phyloP scores from a whole-genome alignment of 148 eudicot species.

The Rhododendron griersonianum region DNA sequence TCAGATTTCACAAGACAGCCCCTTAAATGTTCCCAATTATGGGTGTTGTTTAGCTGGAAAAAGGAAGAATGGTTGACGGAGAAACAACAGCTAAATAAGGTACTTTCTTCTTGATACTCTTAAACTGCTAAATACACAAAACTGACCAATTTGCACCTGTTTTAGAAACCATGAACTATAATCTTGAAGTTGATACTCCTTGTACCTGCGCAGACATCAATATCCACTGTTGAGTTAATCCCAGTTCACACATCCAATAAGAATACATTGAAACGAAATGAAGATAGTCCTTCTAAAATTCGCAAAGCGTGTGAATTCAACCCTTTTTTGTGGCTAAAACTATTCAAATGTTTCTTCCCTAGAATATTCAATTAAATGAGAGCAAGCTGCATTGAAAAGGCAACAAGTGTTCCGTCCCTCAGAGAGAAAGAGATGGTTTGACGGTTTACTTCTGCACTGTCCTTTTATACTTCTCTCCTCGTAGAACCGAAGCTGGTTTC shows the following conservation, averaged over 20 bases:
- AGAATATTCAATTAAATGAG: not conserved
- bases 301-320: not conserved
- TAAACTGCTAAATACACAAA: not conserved
- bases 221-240: not conserved
- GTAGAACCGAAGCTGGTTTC: not conserved
- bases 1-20: slow-evolving; percentile 80
- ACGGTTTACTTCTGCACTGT: not conserved
- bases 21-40: slow-evolving; percentile 75
- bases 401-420: not conserved
- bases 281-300: not conserved
- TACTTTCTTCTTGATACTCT: not conserved
- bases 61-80: not conserved
- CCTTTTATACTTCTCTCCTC: not conserved
- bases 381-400: not conserved
- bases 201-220: slow-evolving; percentile 44
- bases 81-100: not conserved
- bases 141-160: slow-evolving; percentile 1
- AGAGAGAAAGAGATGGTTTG: not conserved
- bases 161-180: slow-evolving; percentile 70
- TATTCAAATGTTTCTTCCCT: not conserved
- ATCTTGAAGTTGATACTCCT: slow-evolving; percentile 82
- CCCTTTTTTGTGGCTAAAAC: not conserved
- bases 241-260: not conserved
- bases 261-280: not conserved
- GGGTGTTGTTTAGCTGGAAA: slow-evolving; percentile 68